Base-by-base conservation (phyloP, 257 asterid species). In the Oldenlandia corymbosa region DNA sequence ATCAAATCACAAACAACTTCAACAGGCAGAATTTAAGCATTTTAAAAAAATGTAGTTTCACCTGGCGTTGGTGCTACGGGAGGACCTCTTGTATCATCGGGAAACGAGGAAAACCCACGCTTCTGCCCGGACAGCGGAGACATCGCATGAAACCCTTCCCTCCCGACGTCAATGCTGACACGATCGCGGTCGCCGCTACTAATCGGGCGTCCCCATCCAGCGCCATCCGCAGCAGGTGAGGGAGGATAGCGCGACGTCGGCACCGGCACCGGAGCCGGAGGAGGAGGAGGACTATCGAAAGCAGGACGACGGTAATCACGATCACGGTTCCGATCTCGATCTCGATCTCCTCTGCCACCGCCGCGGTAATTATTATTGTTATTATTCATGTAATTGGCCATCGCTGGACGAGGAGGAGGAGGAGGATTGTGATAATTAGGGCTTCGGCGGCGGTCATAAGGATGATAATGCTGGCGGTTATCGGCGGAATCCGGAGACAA, bases 81-180 rank as follows among this genome's bases (percentile, higher is more conserved):
- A 58, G 96, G 83, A 63, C 81, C 79, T 51, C 82, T 84, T 68
- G 71, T 68, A 41, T 76, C 85, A 43, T 84, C 36, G 53, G 78
- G 81, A 30, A 30, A 54, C 27, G 92, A 76, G 66, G 61, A 56
- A 12, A 78, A 76, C 42, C 85, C 91, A 34, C 98, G 86, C 68
- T 88, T 91, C 70, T 91, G 94, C 59, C 96, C 96, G 5, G 87
- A 34, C 31, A 86, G 76, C 10, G 80, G 85, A 30, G 76, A 80
- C 81, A 72, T 62, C 31, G 71, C 73, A 49, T 76, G 77, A 73
- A 79, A 78, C 65, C 85, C 81, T 28, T 62, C 84, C 56, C 70
- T 82, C 21, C 62, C 81, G 18, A 54, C 83, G 57, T 66, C 83
- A 18, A 63, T 71, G 16, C 54, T 73, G 18, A 67, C 79, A n/a